Conservation (phyloP, 1,139 yeast genomes). For the Geotrichum europaeum region DNA sequence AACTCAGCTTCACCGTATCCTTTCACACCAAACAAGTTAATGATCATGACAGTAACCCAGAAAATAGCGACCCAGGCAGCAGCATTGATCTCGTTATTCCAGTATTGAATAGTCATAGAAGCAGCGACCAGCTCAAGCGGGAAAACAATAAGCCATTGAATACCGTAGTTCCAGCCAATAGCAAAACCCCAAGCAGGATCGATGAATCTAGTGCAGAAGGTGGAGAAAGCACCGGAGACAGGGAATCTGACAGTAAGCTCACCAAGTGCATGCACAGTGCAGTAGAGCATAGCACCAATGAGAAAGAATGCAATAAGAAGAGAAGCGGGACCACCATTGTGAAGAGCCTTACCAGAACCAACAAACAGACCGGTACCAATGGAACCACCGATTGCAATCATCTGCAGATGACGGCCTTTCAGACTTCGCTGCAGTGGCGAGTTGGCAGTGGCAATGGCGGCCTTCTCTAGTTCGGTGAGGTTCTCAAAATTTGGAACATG, state of each 20-base stretch:
- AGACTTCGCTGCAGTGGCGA: conserved; percentile 40
- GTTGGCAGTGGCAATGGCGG: conserved; percentile 30
- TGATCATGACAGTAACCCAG: conserved; percentile 49
- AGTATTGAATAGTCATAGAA: conserved; percentile 58
- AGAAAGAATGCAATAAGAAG: conserved; percentile 49
- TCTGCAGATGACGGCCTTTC: conserved; percentile 48
- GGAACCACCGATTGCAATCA: conserved; percentile 81
- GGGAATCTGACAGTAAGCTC: conserved; percentile 59
- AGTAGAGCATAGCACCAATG: conserved; percentile 41
- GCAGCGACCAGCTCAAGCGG: conserved; percentile 77
- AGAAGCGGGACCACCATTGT: conserved; percentile 72
- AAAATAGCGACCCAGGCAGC: conserved; percentile 64
- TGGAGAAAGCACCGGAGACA: conserved; percentile 55
- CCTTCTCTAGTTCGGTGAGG: conserved; percentile 26
- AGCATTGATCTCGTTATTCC: conserved; percentile 53
- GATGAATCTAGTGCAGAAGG: conserved; percentile 49
- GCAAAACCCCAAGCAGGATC: conserved; percentile 72
- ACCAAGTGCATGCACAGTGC: conserved; percentile 54
- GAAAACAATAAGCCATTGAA: conserved; percentile 69
- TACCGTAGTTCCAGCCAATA: conserved; percentile 72
- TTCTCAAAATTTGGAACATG: conserved; percentile 21
- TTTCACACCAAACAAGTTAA: conserved; percentile 63
- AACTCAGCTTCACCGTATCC: conserved; percentile 76
- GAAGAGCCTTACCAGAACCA: conserved; percentile 65
- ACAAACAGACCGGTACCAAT: conserved; percentile 76